phyloP scores from a whole-genome alignment of 2,329 filamentous ascomycete genomes.

The Colletotrichum sp. region DNA sequence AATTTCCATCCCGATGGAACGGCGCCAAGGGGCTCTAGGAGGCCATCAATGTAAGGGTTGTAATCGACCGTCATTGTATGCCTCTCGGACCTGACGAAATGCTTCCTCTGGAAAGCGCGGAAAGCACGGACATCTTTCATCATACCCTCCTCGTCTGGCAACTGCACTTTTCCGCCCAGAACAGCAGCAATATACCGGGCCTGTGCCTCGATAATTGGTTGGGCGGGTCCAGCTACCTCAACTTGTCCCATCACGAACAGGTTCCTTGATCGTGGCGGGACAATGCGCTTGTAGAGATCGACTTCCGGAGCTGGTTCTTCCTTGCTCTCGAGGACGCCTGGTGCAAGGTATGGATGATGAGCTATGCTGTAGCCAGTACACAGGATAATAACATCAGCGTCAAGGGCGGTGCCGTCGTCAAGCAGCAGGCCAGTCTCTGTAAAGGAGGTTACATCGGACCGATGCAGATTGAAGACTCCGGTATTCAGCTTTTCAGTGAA shows the following conservation, averaged over 20 bases:
- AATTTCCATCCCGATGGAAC: constrained; percentile 33
- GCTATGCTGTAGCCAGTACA: constrained; percentile 48
- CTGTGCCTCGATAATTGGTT: constrained; percentile 37
- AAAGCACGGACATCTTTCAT: constrained; percentile 27
- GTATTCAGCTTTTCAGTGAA: constrained; percentile 37
- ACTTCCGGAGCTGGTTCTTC: constrained; percentile 27
- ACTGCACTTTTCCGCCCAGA: constrained; percentile 28
- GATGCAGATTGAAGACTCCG: constrained; percentile 35
- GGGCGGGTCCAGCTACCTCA: constrained; percentile 34
- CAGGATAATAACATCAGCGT: constrained; percentile 53
- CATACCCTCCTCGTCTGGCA: constrained; percentile 31
- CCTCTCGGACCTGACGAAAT: constrained; percentile 35
- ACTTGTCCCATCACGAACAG: constrained; percentile 38
- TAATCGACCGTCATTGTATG: constrained; percentile 32
- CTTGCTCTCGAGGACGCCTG: constrained; percentile 24
- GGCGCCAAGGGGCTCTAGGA: constrained; percentile 36
- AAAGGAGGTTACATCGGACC: constrained; percentile 33
- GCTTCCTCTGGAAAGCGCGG: constrained; percentile 28
- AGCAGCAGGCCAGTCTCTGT: constrained; percentile 40
- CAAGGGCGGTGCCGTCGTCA: constrained; percentile 41
- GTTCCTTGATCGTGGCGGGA: constrained; percentile 32
- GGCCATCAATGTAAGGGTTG: constrained; percentile 35
- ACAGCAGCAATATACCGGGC: constrained; percentile 36
- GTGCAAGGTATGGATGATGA: constrained; percentile 30
- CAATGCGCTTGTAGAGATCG: constrained; percentile 36